phyloP scores from a whole-genome alignment of 2,329 filamentous ascomycete genomes.

The Sarocladium brachiariae region DNA sequence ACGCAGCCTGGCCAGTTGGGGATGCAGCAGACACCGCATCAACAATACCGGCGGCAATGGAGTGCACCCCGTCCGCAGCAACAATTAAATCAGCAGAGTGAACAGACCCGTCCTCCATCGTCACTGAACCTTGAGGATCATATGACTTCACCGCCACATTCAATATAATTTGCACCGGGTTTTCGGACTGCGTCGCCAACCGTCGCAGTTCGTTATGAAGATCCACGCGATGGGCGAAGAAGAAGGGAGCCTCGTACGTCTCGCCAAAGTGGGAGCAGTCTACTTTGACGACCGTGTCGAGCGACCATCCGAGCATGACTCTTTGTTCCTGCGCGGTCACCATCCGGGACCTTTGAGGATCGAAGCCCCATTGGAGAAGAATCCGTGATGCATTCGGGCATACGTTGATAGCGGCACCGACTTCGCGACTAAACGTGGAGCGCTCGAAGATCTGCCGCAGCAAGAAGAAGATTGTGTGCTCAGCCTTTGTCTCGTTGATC shows the following conservation, averaged over 20 bases:
- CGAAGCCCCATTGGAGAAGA: constrained; percentile 29
- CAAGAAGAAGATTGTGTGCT: constrained; percentile 12
- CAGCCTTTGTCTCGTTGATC: too few relatives aligned
- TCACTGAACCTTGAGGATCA: constrained; percentile 21
- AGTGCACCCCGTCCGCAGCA: constrained; percentile 38
- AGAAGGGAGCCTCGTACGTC: constrained; percentile 23
- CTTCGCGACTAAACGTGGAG: constrained; percentile 28
- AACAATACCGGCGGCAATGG: constrained; percentile 21
- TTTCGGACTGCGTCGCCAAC: constrained; percentile 21
- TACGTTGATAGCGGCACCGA: constrained; percentile 32
- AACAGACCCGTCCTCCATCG: constrained; percentile 21
- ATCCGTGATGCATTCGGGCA: constrained; percentile 30
- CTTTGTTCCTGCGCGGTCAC: constrained; percentile 18
- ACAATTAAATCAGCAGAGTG: constrained; percentile 32
- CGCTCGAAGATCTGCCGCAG: constrained; percentile 30
- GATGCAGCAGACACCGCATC: constrained; percentile 17
- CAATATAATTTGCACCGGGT: background rate
- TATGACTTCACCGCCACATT: constrained; percentile 9
- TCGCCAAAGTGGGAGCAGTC: constrained; percentile 12
- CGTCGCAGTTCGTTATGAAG: constrained; percentile 29
- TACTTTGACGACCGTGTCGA: constrained; percentile 13
- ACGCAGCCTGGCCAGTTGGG: constrained; percentile 23
- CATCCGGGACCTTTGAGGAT: constrained; percentile 21
- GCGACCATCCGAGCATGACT: constrained; percentile 19
- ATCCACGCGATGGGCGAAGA: constrained; percentile 33